phyloP scores from a whole-genome alignment of 306 rosid species.

The Cajanus cajan region DNA sequence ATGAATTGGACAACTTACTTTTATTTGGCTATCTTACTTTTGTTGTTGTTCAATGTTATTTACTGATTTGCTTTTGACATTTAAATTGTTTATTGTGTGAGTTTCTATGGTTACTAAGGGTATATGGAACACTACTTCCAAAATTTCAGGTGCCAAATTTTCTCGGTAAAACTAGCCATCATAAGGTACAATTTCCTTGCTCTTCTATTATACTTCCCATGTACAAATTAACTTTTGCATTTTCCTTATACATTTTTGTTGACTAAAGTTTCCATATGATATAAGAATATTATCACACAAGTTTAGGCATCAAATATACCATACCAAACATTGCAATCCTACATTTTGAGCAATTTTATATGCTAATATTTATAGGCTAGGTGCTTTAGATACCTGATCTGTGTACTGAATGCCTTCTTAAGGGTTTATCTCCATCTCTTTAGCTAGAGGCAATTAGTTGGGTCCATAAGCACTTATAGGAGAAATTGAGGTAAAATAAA shows the following conservation, averaged over 20 bases:
- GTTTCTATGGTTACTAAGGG: conserved; percentile 11
- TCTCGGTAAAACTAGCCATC: conserved; percentile 67
- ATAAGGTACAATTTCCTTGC: conserved; percentile 56
- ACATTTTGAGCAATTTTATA: no score
- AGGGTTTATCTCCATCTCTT: no score
- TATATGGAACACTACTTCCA: conserved; percentile 18
- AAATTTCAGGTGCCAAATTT: conserved; percentile 72
- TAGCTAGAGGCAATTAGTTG: no score
- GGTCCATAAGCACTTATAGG: no score
- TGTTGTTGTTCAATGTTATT: not conserved
- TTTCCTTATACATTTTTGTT: conserved; percentile 3
- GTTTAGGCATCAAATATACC: no score
- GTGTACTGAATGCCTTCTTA: no score
- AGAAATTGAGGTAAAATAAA: no score
- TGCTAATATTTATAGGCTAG: no score
- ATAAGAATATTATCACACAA: no score
- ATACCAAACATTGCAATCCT: no score
- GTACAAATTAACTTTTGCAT: not conserved
- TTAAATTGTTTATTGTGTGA: not conserved
- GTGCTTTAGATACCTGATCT: no score
- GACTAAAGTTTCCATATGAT: not conserved
- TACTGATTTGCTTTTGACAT: conserved; percentile 13
- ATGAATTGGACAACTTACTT: not conserved
- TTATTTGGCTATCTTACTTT: not conserved
- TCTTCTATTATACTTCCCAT: conserved; percentile 20